These are phyloP conservation scores for Stephanodiscus triporus DNA, from an alignment of 108 stramenopile genomes.

Conservation along the genomic window DNA sequence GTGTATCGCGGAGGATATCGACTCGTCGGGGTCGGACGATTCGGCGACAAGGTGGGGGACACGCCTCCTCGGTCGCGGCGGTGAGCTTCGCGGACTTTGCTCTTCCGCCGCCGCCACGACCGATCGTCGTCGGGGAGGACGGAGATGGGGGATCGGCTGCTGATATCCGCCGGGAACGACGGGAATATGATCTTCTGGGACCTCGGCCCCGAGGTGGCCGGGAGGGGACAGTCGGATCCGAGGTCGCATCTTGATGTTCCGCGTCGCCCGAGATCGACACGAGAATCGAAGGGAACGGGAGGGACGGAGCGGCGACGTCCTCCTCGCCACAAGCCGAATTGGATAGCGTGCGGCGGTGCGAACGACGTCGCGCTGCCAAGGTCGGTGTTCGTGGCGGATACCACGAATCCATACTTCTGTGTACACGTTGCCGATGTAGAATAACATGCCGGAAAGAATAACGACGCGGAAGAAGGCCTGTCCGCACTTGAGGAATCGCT, in stretches of 20 bases:
- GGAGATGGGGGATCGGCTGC: constrained; percentile 57
- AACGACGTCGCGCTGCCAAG: constrained; percentile 27
- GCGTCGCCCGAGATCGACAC: not conserved
- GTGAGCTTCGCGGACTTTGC: constrained; percentile 68
- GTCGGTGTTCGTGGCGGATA: constrained; percentile 80
- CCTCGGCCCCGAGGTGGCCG: constrained; percentile 52
- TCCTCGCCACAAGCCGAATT: constrained; percentile 62
- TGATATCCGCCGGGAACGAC: constrained; percentile 74
- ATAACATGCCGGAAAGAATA: too few relatives aligned
- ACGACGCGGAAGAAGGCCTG: too few relatives aligned
- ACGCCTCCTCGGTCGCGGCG: constrained; percentile 68
- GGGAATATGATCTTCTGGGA: constrained; percentile 77
- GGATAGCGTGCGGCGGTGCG: constrained; percentile 44
- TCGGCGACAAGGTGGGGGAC: constrained; percentile 49
- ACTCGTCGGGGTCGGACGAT: constrained; percentile 49
- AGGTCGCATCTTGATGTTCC: constrained; percentile 12
- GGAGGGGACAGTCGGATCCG: constrained; percentile 45
- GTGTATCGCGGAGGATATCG: constrained; percentile 53
- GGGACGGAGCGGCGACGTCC: constrained; percentile 2
- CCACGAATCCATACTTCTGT: constrained; percentile 61
- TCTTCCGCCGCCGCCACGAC: constrained; percentile 1
- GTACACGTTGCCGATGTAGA: constrained; percentile 22
- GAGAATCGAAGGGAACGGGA: not conserved
- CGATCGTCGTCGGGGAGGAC: constrained; percentile 1
- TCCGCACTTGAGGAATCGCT: too few relatives aligned